Evolutionary conservation across 495 filamentous ascomycete genomes (phyloP).

Genomic region (Cladorrhinum samala): DNA sequence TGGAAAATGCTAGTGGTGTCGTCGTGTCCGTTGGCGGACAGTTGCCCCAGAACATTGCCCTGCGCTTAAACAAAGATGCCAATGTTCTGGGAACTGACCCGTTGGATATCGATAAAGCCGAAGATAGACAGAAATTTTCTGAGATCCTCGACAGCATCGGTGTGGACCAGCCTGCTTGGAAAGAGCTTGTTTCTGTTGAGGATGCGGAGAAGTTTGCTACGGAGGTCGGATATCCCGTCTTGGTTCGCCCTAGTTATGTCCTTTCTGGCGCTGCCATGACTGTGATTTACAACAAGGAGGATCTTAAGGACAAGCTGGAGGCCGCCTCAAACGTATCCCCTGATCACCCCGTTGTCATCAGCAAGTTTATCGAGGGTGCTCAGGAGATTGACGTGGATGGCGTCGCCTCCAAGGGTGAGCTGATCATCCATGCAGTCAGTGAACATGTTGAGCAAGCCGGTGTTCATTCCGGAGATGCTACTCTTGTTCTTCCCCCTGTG

Average conservation of each 20-base stretch:
- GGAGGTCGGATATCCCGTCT: constrained; percentile 85
- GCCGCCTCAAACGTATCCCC: constrained; percentile 89
- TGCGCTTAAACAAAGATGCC: constrained; percentile 87
- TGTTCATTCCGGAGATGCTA: constrained; percentile 97
- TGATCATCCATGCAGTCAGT: constrained; percentile 90
- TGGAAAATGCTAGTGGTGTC: constrained; percentile 80
- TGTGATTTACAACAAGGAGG: constrained; percentile 88
- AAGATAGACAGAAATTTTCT: constrained; percentile 97
- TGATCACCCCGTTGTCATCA: constrained; percentile 97
- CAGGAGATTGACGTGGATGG: constrained; percentile 98
- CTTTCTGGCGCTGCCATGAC: constrained; percentile 98
- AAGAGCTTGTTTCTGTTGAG: constrained; percentile 86
- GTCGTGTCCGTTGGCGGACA: constrained; percentile 95
- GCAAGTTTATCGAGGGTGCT: constrained; percentile 96
- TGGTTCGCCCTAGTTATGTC: constrained; percentile 94
- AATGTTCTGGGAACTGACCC: constrained; percentile 89
- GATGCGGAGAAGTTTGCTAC: constrained; percentile 82
- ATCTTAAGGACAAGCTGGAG: constrained; percentile 84
- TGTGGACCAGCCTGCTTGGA: constrained; percentile 96
- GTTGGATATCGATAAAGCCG: constrained; percentile 90
- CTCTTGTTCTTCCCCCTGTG: constrained; percentile 84
- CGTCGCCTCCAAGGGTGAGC: constrained; percentile 77
- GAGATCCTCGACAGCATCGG: constrained; percentile 92
- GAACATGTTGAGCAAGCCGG: constrained; percentile 97
- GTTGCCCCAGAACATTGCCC: constrained; percentile 93